Conservation (phyloP, 768 basidiomycete species). For the Trametes cinnabarina region DNA sequence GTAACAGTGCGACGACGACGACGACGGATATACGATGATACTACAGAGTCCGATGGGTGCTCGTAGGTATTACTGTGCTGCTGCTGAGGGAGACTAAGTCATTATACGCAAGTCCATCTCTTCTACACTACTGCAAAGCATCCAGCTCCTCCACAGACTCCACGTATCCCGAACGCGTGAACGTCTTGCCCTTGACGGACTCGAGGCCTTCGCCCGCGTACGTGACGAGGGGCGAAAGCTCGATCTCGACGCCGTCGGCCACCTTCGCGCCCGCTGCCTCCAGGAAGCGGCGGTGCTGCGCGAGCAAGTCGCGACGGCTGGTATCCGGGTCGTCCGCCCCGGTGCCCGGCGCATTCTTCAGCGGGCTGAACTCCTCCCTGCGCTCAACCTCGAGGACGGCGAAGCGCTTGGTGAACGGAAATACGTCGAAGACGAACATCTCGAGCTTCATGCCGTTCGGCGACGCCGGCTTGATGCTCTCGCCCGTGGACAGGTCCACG, state of each 20-base stretch:
- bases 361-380: slow-evolving; percentile 89
- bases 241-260: slow-evolving; percentile 78
- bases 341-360: slow-evolving; percentile 96
- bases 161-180: slow-evolving; percentile 72
- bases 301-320: slow-evolving; percentile 83
- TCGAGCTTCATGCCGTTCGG: slow-evolving; percentile 99
- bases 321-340: slow-evolving; percentile 89
- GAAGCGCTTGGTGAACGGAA: slow-evolving; percentile 83
- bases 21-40: slow-evolving; percentile 16
- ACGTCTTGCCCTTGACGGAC: slow-evolving; percentile 69
- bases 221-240: slow-evolving; percentile 83
- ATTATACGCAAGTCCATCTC: slow-evolving; percentile 10
- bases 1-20: slow-evolving; percentile 7
- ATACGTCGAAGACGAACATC: slow-evolving; percentile 98
- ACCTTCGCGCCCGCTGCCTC: slow-evolving; percentile 72
- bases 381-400: slow-evolving; percentile 87
- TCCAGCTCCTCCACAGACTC: slow-evolving; percentile 69
- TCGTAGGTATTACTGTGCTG: slow-evolving; percentile 5
- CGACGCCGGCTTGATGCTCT: slow-evolving; percentile 71
- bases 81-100: neutral
- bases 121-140: slow-evolving; percentile 47
- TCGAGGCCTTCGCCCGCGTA: slow-evolving; percentile 94
- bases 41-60: slow-evolving; percentile 19
- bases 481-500: slow-evolving; percentile 67
- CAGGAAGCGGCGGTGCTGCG: slow-evolving; percentile 85